These are phyloP conservation scores for Glaciozyma antarctica DNA, from an alignment of 768 basidiomycete species.

Conservation along the genomic window DNA sequence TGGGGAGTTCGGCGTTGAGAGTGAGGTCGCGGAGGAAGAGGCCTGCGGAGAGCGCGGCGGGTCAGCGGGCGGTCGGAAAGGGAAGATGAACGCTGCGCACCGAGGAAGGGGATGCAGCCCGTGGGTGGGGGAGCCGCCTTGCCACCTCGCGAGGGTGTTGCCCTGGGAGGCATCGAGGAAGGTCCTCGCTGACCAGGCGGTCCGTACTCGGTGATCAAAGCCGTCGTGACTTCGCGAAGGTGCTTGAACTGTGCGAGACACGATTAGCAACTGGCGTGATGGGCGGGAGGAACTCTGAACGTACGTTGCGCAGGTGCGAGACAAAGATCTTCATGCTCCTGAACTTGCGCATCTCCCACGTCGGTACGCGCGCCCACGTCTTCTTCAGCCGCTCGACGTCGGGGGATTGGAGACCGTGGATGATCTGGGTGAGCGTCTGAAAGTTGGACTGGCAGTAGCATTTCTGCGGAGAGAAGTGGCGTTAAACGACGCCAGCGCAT, in stretches of 20 bases:
- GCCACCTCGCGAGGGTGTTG: conserved; percentile 1
- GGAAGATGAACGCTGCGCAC: conserved; percentile 9
- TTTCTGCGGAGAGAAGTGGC: conserved; percentile 49
- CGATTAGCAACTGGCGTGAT: background rate
- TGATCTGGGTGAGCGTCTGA: conserved; percentile 66
- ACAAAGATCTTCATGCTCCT: conserved; percentile 61
- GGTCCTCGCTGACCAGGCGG: conserved; percentile 3
- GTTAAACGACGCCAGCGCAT: background rate
- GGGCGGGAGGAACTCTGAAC: background rate
- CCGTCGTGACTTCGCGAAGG: conserved; percentile 24
- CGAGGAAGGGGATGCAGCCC: conserved; percentile 33
- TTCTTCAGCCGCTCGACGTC: conserved; percentile 60
- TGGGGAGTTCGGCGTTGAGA: conserved; percentile 29
- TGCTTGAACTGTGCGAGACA: conserved; percentile 18
- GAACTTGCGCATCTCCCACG: conserved; percentile 64
- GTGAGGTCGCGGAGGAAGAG: conserved; percentile 34
- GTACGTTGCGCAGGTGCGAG: conserved; percentile 57
- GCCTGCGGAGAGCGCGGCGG: conserved; percentile 1
- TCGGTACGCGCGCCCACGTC: conserved; percentile 56
- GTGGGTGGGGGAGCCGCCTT: background rate
- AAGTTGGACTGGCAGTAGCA: conserved; percentile 68
- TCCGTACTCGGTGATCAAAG: conserved; percentile 27
- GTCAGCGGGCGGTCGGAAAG: background rate
- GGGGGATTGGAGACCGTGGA: conserved; percentile 61
- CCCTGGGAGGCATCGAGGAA: background rate